Base-by-base conservation (phyloP, 176 grass and related monocot species). In the Musa schizocarpa region DNA sequence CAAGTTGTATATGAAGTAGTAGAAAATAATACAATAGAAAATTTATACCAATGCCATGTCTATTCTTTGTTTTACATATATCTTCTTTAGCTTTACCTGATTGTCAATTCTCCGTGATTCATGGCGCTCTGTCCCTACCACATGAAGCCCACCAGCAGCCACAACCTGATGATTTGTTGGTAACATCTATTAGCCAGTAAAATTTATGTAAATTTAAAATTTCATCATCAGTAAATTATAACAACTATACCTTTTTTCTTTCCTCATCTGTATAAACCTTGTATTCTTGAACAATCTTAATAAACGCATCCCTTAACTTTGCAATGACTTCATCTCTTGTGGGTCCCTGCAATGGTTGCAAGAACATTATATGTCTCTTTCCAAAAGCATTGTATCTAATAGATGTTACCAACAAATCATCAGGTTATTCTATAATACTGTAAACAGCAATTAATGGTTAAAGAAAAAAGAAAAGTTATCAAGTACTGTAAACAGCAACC, bases 31-130 rank as follows among this genome's bases (percentile, higher is more conserved):
- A 22, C 8, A 65, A 23, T 43, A 43, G 4, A 26, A 65, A 5
- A 12, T 5, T 25, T 26, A 27, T 26, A 65, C 63, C 63, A 26
- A 64, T 13, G 63, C 13, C 21, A 65, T 25, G 22, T 2, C 21
- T 13, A 65, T 65, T 56, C 12, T 72, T 53, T 54, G 43, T 74
- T 68, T 80, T 10, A 73, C 34, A 10, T 48, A 67, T 54, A 81
- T 11, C 74, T 71, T 76, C 8, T 64, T 52, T 43, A 26, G 29
- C 13, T 67, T 81, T 89, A 93, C 94, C 84, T 97, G 94, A 88
- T 97, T 97, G 75, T 97, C 94, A 76, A 97, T 97, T 86, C 94
- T 86, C 52, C 94, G 94, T 17, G 94, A 97, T 84, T 97, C 94
- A 19, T 97, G 94, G 10, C 94, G 90, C 85, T 97, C 94, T 80